Conservation (phyloP, 2,329 filamentous ascomycete genomes). For the Endoconidiophora polonica region DNA sequence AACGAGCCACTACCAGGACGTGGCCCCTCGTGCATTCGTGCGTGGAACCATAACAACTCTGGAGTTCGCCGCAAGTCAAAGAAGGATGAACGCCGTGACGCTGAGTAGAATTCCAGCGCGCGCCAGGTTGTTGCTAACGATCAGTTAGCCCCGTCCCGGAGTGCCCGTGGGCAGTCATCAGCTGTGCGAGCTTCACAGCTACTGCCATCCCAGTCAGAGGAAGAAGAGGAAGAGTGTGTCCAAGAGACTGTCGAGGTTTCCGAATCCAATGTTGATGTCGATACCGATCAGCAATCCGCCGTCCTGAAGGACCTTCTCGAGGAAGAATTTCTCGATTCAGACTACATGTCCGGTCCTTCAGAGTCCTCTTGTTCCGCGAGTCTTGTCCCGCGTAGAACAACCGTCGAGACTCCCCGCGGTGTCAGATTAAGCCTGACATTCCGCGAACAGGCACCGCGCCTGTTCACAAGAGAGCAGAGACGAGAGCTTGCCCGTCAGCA, state of each 20-base stretch:
- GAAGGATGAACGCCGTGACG: slow-evolving; percentile 12
- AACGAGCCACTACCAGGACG: slow-evolving; percentile 38
- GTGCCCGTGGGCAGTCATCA: too few species aligned
- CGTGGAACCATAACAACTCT: slow-evolving; percentile 33
- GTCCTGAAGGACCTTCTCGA: neutral
- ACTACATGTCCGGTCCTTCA: slow-evolving; percentile 1
- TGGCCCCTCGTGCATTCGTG: slow-evolving; percentile 38
- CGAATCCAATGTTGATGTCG: neutral
- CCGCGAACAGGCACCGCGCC: neutral
- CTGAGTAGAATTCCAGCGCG: slow-evolving; percentile 13
- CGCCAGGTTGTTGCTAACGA: slow-evolving; percentile 4
- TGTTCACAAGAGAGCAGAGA: neutral
- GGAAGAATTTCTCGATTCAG: slow-evolving; percentile 1
- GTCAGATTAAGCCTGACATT: slow-evolving; percentile 6
- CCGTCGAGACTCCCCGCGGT: neutral
- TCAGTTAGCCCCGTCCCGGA: neutral
- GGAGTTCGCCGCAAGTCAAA: slow-evolving; percentile 6
- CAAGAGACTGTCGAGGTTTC: neutral
- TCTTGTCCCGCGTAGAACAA: neutral
- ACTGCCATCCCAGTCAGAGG: neutral
- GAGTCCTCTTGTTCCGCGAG: neutral
- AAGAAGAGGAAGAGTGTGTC: neutral
- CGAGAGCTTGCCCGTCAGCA: neutral
- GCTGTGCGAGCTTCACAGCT: too few species aligned
- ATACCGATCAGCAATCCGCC: neutral